Conservation (phyloP, 2,329 filamentous ascomycete genomes). For the Cryphonectria parasitica region DNA sequence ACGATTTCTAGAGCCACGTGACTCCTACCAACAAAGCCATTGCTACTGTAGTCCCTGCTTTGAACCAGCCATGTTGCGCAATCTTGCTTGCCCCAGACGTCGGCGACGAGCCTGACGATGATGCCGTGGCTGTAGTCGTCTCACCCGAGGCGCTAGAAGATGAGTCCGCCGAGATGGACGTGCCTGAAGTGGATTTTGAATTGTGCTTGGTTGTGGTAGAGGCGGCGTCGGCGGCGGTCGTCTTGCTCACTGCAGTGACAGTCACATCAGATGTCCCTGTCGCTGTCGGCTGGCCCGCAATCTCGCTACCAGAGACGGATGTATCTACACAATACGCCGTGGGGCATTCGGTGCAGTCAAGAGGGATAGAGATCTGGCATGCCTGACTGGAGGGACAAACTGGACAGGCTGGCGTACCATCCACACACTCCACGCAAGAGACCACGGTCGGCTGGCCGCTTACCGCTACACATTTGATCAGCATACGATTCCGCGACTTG, state of each 20-base stretch:
- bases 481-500: neutral
- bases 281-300: neutral
- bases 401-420: neutral
- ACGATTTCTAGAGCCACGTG: neutral
- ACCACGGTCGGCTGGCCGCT: neutral
- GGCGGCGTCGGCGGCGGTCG: neutral
- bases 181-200: neutral
- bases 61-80: neutral
- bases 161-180: neutral
- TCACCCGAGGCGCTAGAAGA: neutral
- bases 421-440: neutral
- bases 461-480: neutral
- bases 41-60: no score
- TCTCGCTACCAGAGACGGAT: neutral
- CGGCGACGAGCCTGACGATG: neutral
- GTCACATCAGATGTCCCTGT: neutral
- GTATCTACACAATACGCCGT: neutral
- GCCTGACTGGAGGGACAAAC: neutral
- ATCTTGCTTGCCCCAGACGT: neutral
- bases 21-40: neutral
- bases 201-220: neutral
- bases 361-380: neutral
- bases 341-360: neutral
- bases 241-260: neutral
- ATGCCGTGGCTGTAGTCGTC: neutral